These are phyloP conservation scores for Stephanodiscus triporus DNA, from an alignment of 108 stramenopile species.

Conservation along the genomic window DNA sequence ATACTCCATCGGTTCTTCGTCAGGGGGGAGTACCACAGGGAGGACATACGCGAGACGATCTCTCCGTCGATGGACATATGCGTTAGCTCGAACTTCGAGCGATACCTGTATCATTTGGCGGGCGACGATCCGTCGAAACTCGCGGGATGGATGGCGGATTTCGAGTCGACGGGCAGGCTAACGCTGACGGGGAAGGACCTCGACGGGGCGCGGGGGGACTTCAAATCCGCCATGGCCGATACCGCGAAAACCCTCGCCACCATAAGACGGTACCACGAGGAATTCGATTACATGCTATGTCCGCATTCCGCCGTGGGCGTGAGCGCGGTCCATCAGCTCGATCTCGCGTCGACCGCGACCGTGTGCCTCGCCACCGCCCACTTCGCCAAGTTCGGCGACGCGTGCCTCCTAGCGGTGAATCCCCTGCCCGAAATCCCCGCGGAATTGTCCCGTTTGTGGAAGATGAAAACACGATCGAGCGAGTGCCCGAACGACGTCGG, in stretches of 20 bases:
- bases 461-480: constrained; percentile 69
- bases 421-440: constrained; percentile 73
- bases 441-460: constrained; percentile 63
- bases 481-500: constrained; percentile 80
- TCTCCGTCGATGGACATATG: constrained; percentile 99
- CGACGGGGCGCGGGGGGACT: constrained; percentile 83
- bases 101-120: constrained; percentile 93
- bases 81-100: constrained; percentile 97
- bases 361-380: constrained; percentile 97
- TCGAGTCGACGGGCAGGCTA: constrained; percentile 92
- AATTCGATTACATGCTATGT: constrained; percentile 92
- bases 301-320: constrained; percentile 98
- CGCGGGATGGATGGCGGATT: constrained; percentile 88
- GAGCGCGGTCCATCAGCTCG: constrained; percentile 80
- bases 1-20: constrained; percentile 98
- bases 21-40: constrained; percentile 92
- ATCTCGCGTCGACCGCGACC: no score
- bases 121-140: constrained; percentile 88
- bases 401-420: constrained; percentile 76
- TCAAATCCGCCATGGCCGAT: constrained; percentile 84
- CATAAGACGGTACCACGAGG: constrained; percentile 83
- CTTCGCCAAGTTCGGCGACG: constrained; percentile 95
- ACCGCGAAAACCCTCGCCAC: constrained; percentile 82
- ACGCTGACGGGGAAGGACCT: constrained; percentile 81
- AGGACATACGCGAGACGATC: constrained; percentile 84